These are phyloP conservation scores for Scytalidium sp. DNA, from an alignment of 2,329 filamentous ascomycete genomes.

Conservation along the genomic window DNA sequence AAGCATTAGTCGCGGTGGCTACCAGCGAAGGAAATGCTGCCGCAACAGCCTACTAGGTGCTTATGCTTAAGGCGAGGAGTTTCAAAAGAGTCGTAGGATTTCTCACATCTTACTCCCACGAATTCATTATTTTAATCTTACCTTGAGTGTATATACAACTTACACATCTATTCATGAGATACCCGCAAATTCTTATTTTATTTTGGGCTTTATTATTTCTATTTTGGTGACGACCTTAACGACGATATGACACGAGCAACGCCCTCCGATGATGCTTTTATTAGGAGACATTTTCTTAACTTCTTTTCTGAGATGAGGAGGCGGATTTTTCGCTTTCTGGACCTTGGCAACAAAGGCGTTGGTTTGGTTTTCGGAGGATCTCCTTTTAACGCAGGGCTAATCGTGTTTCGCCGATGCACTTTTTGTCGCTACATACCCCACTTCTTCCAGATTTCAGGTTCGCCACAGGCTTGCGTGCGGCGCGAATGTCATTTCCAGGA, in stretches of 20 bases:
- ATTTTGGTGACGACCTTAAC: background rate
- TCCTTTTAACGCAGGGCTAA: background rate
- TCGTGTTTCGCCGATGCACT: background rate
- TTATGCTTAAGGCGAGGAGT: no score
- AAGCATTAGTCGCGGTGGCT: conserved; percentile 63
- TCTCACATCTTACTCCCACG: background rate
- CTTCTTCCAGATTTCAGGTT: background rate
- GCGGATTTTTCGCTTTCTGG: background rate
- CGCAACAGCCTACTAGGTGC: conserved; percentile 25
- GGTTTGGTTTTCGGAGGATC: background rate
- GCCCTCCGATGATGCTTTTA: background rate
- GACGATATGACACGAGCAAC: background rate
- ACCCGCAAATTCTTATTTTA: background rate
- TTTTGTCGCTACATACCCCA: background rate
- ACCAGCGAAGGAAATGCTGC: conserved; percentile 49
- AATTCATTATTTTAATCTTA: background rate
- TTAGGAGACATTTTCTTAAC: background rate
- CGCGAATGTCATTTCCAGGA: no score
- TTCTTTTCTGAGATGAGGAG: background rate
- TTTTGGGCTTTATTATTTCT: background rate
- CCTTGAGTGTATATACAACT: background rate
- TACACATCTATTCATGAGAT: background rate
- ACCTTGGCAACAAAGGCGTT: background rate
- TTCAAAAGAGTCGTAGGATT: background rate
- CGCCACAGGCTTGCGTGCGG: no score